phyloP scores from a whole-genome alignment of 495 filamentous ascomycete genomes.

The Penicillium ochrochloron region DNA sequence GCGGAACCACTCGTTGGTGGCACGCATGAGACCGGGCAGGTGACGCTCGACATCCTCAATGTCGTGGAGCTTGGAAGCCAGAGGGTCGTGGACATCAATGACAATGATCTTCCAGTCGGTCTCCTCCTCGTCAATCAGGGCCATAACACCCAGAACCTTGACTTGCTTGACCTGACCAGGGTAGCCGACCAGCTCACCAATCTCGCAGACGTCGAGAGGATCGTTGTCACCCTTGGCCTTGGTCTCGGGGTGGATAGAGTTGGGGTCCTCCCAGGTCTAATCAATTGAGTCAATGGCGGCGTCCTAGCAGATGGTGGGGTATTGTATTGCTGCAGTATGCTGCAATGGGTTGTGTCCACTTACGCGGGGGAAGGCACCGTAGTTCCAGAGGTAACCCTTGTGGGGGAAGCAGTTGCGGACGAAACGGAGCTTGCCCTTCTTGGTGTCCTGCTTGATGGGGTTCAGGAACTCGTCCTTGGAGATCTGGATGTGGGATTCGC shows the following conservation, averaged over 20 bases:
- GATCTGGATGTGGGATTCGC: slow-evolving; percentile 60
- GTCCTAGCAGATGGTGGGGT: neutral
- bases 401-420: slow-evolving; percentile 99
- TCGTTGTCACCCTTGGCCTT: slow-evolving; percentile 99
- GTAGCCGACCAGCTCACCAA: slow-evolving; percentile 95
- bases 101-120: slow-evolving; percentile 99
- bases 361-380: slow-evolving; percentile 98
- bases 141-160: slow-evolving; percentile 99
- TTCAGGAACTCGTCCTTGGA: slow-evolving; percentile 96
- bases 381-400: slow-evolving; percentile 99
- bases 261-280: slow-evolving; percentile 99
- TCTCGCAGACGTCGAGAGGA: slow-evolving; percentile 98
- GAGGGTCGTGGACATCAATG: slow-evolving; percentile 96
- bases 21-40: slow-evolving; percentile 92
- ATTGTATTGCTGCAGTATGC: neutral
- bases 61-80: slow-evolving; percentile 95
- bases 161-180: slow-evolving; percentile 98
- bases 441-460: slow-evolving; percentile 82
- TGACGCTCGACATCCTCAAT: slow-evolving; percentile 99
- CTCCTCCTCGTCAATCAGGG: slow-evolving; percentile 98
- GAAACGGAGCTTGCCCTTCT: slow-evolving; percentile 74
- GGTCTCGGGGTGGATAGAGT: slow-evolving; percentile 93
- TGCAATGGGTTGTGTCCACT: slow-evolving; percentile 21
- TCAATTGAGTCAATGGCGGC: slow-evolving; percentile 11
- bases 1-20: slow-evolving; percentile 99